Conservation (phyloP, 2,329 filamentous ascomycete species). For the Cladophialophora exuberans region DNA sequence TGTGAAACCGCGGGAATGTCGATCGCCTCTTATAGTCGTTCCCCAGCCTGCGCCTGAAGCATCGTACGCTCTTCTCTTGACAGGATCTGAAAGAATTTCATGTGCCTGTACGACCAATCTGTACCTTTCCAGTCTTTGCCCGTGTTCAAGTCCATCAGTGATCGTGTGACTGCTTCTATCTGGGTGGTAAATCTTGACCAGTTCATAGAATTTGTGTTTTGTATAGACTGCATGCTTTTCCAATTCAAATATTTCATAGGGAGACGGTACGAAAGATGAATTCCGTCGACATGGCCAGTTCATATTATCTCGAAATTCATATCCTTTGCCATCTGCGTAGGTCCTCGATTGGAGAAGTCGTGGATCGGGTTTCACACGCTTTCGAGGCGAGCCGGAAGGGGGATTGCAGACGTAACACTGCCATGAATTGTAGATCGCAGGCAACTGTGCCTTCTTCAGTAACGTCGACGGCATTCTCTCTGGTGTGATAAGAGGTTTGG, state of each 20-base stretch:
- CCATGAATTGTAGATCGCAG: constrained; percentile 43
- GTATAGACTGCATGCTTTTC: constrained; percentile 69
- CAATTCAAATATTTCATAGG: constrained; percentile 83
- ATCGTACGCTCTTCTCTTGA: constrained; percentile 81
- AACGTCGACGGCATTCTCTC: constrained; percentile 36
- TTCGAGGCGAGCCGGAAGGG: constrained; percentile 33
- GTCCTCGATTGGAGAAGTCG: constrained; percentile 33
- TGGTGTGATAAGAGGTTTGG: constrained; percentile 8
- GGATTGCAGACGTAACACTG: constrained; percentile 39
- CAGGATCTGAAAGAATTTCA: constrained; percentile 79
- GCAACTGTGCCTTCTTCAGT: constrained; percentile 51
- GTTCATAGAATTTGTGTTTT: constrained; percentile 82
- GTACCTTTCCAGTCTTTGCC: constrained; percentile 80
- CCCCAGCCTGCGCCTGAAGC: constrained; percentile 78
- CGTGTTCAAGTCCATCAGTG: constrained; percentile 22
- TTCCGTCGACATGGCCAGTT: constrained; percentile 33
- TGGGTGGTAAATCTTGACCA: constrained; percentile 96
- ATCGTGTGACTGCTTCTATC: constrained; percentile 58
- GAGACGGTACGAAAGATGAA: constrained; percentile 61
- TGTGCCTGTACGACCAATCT: constrained; percentile 86
- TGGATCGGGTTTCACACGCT: constrained; percentile 21
- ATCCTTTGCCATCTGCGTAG: constrained; percentile 41
- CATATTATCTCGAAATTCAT: constrained; percentile 33
- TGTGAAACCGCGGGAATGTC: constrained; percentile 33
- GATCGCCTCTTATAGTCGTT: constrained; percentile 37